These are phyloP conservation scores for Agapanthus africanus DNA, from an alignment of 106 monocot genomes.

Conservation along the genomic window DNA sequence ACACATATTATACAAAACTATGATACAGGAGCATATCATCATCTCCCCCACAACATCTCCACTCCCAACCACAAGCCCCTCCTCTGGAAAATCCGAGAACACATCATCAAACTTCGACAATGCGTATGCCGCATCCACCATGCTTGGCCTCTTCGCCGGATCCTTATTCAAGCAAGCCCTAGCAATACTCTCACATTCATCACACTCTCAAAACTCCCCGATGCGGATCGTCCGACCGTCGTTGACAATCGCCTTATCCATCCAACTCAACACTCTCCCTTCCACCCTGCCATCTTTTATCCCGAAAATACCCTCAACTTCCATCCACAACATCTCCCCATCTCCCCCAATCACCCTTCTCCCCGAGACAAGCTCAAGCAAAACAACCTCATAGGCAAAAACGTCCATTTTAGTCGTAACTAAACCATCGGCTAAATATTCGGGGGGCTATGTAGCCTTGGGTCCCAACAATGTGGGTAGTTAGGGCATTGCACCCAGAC, in stretches of 20 bases:
- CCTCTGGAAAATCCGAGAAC: constrained; percentile 47
- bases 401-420: constrained; percentile 85
- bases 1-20: too few relatives aligned
- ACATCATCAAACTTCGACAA: constrained; percentile 55
- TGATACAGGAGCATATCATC: too few relatives aligned
- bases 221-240: too few relatives aligned
- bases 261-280: constrained; percentile 34
- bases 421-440: constrained; percentile 62
- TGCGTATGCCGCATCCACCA: constrained; percentile 72
- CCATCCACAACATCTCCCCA: constrained; percentile 51
- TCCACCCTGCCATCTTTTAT: constrained; percentile 15
- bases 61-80: constrained; percentile 19
- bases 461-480: constrained; percentile 71
- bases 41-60: constrained; percentile 27
- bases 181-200: constrained; percentile 32
- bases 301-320: constrained; percentile 31
- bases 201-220: constrained; percentile 37
- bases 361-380: constrained; percentile 75
- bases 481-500: constrained; percentile 69
- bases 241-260: constrained; percentile 37
- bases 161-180: constrained; percentile 61
- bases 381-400: constrained; percentile 74
- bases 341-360: constrained; percentile 30
- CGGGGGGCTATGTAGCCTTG: constrained; percentile 78
- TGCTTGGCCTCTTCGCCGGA: constrained; percentile 55